phyloP scores from a whole-genome alignment of 2,329 filamentous ascomycete genomes.

The Fusarium sp. region DNA sequence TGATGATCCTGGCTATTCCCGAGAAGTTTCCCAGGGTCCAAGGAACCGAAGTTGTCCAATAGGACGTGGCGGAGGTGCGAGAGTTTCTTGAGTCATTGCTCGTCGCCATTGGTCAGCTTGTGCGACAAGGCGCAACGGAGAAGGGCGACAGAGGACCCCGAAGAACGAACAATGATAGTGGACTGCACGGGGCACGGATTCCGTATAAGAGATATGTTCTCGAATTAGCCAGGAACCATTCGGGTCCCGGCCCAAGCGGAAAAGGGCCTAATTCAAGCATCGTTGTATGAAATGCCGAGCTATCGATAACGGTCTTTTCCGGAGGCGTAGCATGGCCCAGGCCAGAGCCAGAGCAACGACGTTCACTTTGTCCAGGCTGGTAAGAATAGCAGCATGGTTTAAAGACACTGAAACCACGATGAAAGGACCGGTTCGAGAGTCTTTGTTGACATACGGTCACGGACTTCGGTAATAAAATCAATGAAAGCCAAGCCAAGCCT shows the following conservation, averaged over 20 bases:
- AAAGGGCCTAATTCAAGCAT: constrained; percentile 6
- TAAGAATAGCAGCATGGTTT: neutral
- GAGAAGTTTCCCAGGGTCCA: constrained; percentile 34
- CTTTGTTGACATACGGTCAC: neutral
- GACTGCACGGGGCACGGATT: neutral
- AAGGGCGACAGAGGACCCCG: constrained; percentile 1
- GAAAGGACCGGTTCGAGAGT: neutral
- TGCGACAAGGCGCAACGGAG: neutral
- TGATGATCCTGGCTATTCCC: constrained; percentile 35
- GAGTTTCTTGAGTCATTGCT: neutral
- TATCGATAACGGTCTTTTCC: constrained; percentile 30
- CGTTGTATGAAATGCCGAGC: constrained; percentile 22
- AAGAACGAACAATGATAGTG: neutral
- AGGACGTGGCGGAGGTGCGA: neutral
- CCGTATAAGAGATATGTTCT: neutral
- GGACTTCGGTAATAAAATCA: constrained; percentile 20
- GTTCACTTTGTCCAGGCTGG: neutral
- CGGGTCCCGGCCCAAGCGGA: constrained; percentile 2
- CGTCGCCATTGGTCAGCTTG: constrained; percentile 14
- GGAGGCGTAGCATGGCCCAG: constrained; percentile 2
- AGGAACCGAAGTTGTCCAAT: neutral
- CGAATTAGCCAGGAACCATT: constrained; percentile 19
- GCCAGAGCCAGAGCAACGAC: neutral
- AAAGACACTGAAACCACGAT: neutral
- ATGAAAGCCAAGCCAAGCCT: constrained; percentile 26